Percentiles rank a stretch among this genome's conserved stretches.
phyloP scores from a whole-genome alignment of 2,329 filamentous ascomycete species.

The Paraconiothyrium sp. region DNA sequence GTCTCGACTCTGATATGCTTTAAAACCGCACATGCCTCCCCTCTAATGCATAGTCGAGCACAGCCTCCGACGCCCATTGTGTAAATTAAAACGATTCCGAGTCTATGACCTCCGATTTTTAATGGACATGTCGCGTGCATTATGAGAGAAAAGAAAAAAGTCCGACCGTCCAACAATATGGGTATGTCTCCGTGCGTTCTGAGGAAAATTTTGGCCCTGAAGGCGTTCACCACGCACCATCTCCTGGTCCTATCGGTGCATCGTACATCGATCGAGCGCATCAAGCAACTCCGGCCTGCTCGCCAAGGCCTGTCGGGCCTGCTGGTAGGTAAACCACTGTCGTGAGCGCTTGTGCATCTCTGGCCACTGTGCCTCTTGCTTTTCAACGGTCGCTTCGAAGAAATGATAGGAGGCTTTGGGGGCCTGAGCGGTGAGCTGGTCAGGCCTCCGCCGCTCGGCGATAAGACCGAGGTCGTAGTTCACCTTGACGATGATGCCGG shows the following conservation, averaged over 20 bases:
- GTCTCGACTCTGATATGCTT: constrained; percentile 12
- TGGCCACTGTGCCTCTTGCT: constrained; percentile 88
- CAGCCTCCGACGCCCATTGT: constrained; percentile 17
- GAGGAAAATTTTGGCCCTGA: constrained; percentile 6
- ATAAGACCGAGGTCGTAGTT: constrained; percentile 88
- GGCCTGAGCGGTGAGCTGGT: constrained; percentile 64
- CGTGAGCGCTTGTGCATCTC: constrained; percentile 91
- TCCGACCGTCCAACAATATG: constrained; percentile 22
- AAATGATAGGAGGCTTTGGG: constrained; percentile 83
- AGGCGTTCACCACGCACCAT: constrained; percentile 22
- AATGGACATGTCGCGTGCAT: constrained; percentile 40
- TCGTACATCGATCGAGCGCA: constrained; percentile 81
- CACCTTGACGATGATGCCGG: constrained; percentile 86
- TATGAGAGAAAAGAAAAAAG: constrained; percentile 32
- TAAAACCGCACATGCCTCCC: constrained; percentile 7
- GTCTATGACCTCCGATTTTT: constrained; percentile 44
- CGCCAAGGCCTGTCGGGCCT: constrained; percentile 81
- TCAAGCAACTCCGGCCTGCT: constrained; percentile 87
- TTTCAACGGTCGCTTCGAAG: constrained; percentile 87
- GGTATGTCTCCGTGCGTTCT: constrained; percentile 17
- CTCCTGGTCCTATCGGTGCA: constrained; percentile 46
- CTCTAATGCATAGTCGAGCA: constrained; percentile 8
- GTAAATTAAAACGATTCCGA: constrained; percentile 22
- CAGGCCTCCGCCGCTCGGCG: constrained; percentile 74
- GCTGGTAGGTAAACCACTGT: constrained; percentile 85